Evolutionary conservation across 2,329 filamentous ascomycete genomes (phyloP).

Genomic region (Tolypocladium endophyticum): DNA sequence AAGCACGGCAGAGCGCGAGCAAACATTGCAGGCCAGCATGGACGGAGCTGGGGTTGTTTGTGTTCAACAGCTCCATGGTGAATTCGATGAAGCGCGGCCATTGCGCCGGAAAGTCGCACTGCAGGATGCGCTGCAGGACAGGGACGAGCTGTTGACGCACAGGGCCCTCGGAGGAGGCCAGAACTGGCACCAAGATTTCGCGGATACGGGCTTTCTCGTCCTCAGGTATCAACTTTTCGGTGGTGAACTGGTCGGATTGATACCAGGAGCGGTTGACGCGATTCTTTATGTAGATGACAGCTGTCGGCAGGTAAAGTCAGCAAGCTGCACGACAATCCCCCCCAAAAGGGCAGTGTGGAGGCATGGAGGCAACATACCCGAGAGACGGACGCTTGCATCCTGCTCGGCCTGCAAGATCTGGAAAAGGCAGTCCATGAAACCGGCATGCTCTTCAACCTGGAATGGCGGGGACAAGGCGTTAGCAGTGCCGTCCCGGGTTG

Average conservation of each 20-base stretch:
- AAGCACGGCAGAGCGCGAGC: slow-evolving; percentile 88
- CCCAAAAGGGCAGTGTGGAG: no score
- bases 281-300: slow-evolving; percentile 97
- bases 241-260: slow-evolving; percentile 61
- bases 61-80: slow-evolving; percentile 78
- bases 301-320: slow-evolving; percentile 32
- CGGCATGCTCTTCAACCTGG: slow-evolving; percentile 80
- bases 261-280: slow-evolving; percentile 89
- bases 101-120: slow-evolving; percentile 86
- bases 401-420: slow-evolving; percentile 86
- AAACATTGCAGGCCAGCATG: slow-evolving; percentile 91
- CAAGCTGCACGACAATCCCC: slow-evolving; percentile 5
- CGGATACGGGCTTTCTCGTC: slow-evolving; percentile 81
- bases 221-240: slow-evolving; percentile 69
- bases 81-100: slow-evolving; percentile 95
- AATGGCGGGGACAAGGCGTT: neutral
- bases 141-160: slow-evolving; percentile 91
- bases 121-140: slow-evolving; percentile 88
- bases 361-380: slow-evolving; percentile 57
- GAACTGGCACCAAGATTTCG: slow-evolving; percentile 77
- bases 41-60: slow-evolving; percentile 75
- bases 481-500: neutral
- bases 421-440: slow-evolving; percentile 83
- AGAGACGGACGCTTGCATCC: slow-evolving; percentile 73
- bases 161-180: slow-evolving; percentile 68